Conservation (phyloP, 257 asterid species). For the Solanum paucissectum region DNA sequence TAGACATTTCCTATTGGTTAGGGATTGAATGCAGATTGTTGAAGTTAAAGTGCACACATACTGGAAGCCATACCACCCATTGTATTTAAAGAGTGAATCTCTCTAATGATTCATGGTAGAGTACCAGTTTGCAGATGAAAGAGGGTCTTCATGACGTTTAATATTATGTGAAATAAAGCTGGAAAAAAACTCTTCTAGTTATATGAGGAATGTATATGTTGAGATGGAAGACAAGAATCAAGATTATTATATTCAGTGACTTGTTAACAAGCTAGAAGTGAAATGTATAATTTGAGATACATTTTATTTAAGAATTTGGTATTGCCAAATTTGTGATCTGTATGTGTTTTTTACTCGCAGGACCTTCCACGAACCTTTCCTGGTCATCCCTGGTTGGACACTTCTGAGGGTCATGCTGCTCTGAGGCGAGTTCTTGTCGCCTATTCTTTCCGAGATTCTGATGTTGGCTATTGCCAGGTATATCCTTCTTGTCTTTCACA, state of each 20-base stretch:
- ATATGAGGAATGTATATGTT: neutral
- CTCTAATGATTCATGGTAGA: neutral
- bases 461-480: conserved; percentile 98
- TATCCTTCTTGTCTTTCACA: neutral
- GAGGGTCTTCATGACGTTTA: neutral
- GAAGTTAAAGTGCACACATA: neutral
- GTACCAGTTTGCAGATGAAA: neutral
- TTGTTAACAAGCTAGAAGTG: neutral
- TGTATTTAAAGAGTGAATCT: neutral
- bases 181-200: neutral
- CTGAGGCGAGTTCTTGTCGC: conserved; percentile 93
- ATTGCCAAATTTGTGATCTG: neutral
- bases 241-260: neutral
- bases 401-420: conserved; percentile 89
- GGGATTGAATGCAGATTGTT: neutral
- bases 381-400: conserved; percentile 98
- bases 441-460: conserved; percentile 95
- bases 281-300: neutral
- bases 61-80: neutral
- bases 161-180: neutral
- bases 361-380: conserved; percentile 97
- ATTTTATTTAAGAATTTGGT: neutral
- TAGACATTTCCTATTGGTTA: neutral
- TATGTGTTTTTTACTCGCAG: conserved; percentile 22
- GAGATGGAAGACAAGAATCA: neutral